Conservation (phyloP, 163 green algal species). For the Scenedesmus sp. region DNA sequence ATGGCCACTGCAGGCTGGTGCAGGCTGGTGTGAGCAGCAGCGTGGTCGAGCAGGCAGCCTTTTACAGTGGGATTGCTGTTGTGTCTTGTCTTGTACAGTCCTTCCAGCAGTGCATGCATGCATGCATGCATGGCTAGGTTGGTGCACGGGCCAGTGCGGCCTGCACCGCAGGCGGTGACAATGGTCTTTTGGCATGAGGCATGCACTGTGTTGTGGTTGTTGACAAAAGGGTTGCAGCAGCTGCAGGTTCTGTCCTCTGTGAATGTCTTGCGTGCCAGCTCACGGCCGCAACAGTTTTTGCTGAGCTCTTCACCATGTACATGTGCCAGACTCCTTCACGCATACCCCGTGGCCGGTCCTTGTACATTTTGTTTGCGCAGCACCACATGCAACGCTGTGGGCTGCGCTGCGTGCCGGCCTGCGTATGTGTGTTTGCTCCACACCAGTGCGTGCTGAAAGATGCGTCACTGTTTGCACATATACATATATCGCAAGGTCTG, state of each 20-base stretch:
- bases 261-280: neutral
- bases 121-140: neutral
- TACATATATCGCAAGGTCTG: neutral
- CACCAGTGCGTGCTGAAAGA: constrained; percentile 8
- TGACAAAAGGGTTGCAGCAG: neutral
- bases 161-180: neutral
- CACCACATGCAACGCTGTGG: constrained; percentile 2
- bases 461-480: constrained; percentile 12
- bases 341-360: neutral
- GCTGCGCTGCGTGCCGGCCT: neutral
- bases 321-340: neutral
- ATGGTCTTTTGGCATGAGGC: neutral
- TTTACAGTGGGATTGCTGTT: neutral
- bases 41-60: neutral
- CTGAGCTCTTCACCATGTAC: neutral
- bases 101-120: neutral
- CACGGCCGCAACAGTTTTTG: neutral
- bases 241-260: neutral
- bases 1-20: neutral
- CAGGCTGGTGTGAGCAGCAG: neutral
- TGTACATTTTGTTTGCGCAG: constrained; percentile 9
- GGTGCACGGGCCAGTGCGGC: neutral
- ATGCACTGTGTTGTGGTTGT: neutral
- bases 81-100: neutral
- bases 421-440: neutral